phyloP scores from a whole-genome alignment of 2,329 filamentous ascomycete species.

The Pseudogymnoascus verrucosus region DNA sequence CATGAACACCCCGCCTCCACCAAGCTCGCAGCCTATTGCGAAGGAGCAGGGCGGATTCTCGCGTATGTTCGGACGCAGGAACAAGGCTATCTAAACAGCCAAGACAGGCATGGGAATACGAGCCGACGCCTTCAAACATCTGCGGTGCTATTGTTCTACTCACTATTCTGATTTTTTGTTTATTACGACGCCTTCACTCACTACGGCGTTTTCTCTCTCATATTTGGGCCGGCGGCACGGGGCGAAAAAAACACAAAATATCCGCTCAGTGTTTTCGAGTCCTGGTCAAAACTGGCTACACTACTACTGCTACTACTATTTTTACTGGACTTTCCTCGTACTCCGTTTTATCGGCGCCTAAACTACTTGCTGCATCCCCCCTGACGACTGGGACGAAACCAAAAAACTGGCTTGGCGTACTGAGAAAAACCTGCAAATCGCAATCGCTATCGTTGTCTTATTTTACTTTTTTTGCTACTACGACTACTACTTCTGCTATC shows the following conservation, averaged over 20 bases:
- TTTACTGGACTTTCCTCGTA: not conserved
- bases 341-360: not conserved
- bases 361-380: not conserved
- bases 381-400: slow-evolving; percentile 5
- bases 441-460: not conserved
- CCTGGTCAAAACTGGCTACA: not conserved
- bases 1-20: slow-evolving; percentile 57
- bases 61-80: slow-evolving; percentile 13
- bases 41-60: slow-evolving; percentile 12
- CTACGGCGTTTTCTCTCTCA: slow-evolving; percentile 5
- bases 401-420: slow-evolving; percentile 1
- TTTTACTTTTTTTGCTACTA: not conserved
- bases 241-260: not conserved
- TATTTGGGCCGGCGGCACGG: not conserved
- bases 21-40: not conserved
- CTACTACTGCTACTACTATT: not conserved
- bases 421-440: not conserved
- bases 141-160: not conserved
- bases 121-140: not conserved
- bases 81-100: slow-evolving; percentile 6
- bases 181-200: not conserved
- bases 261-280: not conserved
- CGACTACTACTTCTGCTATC: not conserved
- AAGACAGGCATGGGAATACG: not conserved
- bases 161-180: not conserved